Conservation (phyloP, 1,284 basidiomycete species). For the Moesziomyces sp. region DNA sequence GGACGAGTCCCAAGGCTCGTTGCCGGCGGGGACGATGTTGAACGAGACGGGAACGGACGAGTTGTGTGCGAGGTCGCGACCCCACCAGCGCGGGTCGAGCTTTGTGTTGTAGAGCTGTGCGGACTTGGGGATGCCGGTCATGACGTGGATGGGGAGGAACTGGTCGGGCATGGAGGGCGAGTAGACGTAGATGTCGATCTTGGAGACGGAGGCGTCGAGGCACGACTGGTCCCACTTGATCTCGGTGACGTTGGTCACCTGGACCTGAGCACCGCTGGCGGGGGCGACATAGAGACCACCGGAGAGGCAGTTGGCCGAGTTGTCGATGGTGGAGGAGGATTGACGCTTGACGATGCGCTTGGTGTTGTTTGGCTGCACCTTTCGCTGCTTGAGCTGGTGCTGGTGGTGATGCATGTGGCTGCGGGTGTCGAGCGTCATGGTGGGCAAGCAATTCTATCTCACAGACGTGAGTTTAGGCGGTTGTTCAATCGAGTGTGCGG, state of each 20-base stretch:
- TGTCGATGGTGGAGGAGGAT: conserved; percentile 43
- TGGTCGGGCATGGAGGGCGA: conserved; percentile 45
- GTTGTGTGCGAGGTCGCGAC: conserved; percentile 46
- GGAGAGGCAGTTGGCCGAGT: conserved; percentile 47
- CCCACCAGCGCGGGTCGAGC: conserved; percentile 63
- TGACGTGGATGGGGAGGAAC: conserved; percentile 60
- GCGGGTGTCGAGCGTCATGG: conserved; percentile 45
- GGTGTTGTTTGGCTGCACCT: conserved; percentile 6
- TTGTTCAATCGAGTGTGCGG: not conserved
- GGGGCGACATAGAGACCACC: conserved; percentile 59
- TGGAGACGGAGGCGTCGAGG: conserved; percentile 40
- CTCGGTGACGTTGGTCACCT: conserved; percentile 48
- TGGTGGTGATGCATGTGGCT: conserved; percentile 30
- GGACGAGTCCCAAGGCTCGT: conserved; percentile 64
- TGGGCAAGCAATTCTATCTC: conserved; percentile 6
- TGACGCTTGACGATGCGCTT: conserved; percentile 42
- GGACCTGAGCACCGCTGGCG: conserved; percentile 25
- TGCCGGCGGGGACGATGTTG: conserved; percentile 65
- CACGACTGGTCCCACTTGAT: conserved; percentile 57
- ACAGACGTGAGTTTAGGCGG: too few species aligned
- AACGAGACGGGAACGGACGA: conserved; percentile 53
- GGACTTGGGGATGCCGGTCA: conserved; percentile 49
- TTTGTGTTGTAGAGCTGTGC: conserved; percentile 46
- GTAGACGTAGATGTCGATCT: conserved; percentile 66
- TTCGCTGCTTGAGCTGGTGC: conserved; percentile 43